A percentile compares a stretch with the other conserved stretches of the same genome.
Evolutionary conservation across 345 rosid genomes (phyloP).

Genomic region (Boechera divaricarpa): DNA sequence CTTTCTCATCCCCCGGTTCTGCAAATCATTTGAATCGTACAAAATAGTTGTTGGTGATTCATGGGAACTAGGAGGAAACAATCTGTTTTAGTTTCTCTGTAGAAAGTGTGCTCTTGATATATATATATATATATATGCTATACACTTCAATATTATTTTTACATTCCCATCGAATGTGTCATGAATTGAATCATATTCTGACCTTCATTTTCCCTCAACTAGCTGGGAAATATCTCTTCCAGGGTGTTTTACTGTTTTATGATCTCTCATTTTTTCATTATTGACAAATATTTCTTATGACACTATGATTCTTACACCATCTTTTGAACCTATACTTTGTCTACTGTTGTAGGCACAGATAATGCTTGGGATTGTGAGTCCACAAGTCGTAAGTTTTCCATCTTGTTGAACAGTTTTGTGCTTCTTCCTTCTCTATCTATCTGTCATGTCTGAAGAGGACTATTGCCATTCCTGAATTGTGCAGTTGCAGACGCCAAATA

Average conservation of each 20-base stretch:
- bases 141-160: neutral
- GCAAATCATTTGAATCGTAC: neutral
- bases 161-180: neutral
- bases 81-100: neutral
- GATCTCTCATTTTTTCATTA: conserved; percentile 17
- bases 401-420: conserved; percentile 25
- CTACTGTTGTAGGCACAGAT: conserved; percentile 71
- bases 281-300: neutral
- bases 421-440: conserved; percentile 26
- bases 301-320: conserved; percentile 10
- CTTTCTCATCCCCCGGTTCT: conserved; percentile 17
- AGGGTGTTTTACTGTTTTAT: conserved; percentile 1
- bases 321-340: conserved; percentile 22
- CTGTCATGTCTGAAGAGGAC: conserved; percentile 19
- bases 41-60: conserved; percentile 8
- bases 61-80: conserved; percentile 26
- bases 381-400: conserved; percentile 74
- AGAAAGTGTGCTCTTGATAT: neutral
- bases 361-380: conserved; percentile 83
- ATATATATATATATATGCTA: neutral
- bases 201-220: neutral
- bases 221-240: conserved; percentile 4
- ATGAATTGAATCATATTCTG: neutral
- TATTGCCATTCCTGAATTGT: conserved; percentile 39
- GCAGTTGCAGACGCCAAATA: conserved; percentile 81